Evolutionary conservation across 345 rosid species (phyloP), one percentile per base, ranked within the genome.

Genomic region (Litchi chinensis): DNA sequence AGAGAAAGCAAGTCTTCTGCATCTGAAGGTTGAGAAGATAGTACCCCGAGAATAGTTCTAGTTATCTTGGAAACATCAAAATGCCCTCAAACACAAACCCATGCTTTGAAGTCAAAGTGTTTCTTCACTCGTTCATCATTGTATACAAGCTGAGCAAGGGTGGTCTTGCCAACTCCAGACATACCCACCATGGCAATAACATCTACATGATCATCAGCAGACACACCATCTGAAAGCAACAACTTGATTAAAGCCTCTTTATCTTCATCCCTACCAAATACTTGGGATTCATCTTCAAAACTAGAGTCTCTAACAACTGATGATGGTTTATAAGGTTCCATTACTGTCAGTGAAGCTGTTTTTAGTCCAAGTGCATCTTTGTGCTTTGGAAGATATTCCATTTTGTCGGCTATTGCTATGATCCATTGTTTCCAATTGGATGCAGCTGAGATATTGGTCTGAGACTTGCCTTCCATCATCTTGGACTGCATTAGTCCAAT

Each of bases 111-210:
- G 6, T 85, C 15, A n/a, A 79, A 85, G 39, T 9, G 40, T 8
- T 40, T 12, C 10, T 65, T 19, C 26, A 77, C 80, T 15, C 65
- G 68, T 0, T 68, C 68, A 73, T 84, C 84, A n/a, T 74, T 71
- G 76, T 78, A 81, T 0, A 79, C 76, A 54, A 80, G 48, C 77
- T 74, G 79, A 57, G 80, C 83, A 70, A 82, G 82, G 0, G 90
- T 75, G 15, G 86, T 85, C 56, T 85, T 85, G n/a, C 85, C 87
- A 3, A 82, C 65, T 2, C 88, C 90, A 2, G 65, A 28, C 62
- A 70, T 74, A 0, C 88, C 84, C 3, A 83, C 67, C 12, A 87
- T 85, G 41, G 84, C 52, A 56, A 85, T 70, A 3, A 85, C 82
- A 41, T 28, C 57, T 12, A 77, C 24, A 48, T 48, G 50, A 13